Base-by-base conservation (phyloP, 495 filamentous ascomycete genomes). In the Aspergillus leporis region DNA sequence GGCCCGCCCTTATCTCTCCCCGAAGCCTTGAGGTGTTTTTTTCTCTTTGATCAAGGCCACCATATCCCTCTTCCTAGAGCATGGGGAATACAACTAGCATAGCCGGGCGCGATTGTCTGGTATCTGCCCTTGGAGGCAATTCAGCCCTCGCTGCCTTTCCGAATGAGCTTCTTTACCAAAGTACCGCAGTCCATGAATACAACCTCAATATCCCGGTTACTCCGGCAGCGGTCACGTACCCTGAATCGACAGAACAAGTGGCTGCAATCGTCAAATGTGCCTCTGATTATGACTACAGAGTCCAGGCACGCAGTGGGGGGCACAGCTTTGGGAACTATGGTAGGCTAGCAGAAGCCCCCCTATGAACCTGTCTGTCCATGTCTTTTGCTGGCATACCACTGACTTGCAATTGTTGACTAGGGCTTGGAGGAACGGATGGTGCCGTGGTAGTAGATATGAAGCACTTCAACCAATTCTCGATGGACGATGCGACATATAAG, bases 251-350 rank as follows among this genome's bases (percentile, higher is more conserved):
- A 4, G 57, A 83, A 14, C 79, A 92, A 48, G 80, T 92, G 14
- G 77, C 84, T 0, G 74, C 65, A 22, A 77, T 85, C 5, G 76
- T 90, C 13, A 77, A 75, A 53, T 90, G 87, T 61, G 88, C 87
- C 0, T 72, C 68, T 0, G 62, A 68, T 3, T 72, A 78, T 58
- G 74, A 70, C 38, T 70, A 85, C 61, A 86, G 87, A 62, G 86
- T 92, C 19, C 87, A 90, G 61, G 77, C 90, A 8, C 84, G 80
- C 63, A 84, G 83, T 43, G 90, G 90, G n/a, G 90, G 90, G 3
- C 90, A 92, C 65, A 90, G 86, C 16, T 91, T 87, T 71, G 85
- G 77, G 1, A 85, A 83, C 4, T 82, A 81, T 62, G 71, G 70
- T 70, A 67, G n/a, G n/a, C n/a, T n/a, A n/a, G n/a, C n/a, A n/a